Evolutionary conservation across 257 asterid species (phyloP), one percentile per base, ranked within the genome.

Genomic region (Coffea canephora): DNA sequence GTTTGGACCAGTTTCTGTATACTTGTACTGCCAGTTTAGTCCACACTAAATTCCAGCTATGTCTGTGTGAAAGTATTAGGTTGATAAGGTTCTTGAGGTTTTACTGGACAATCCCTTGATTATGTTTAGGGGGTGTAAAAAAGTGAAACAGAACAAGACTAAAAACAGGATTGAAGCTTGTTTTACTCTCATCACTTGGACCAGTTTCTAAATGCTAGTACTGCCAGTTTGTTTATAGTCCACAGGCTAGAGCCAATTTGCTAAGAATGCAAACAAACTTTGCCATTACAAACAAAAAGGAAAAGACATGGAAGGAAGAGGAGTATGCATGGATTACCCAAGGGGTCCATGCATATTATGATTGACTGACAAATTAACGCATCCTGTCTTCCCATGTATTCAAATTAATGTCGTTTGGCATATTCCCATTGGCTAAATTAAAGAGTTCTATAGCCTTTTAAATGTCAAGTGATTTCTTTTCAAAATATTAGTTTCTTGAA

Each of bases 91-190:
- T 25, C 27, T 66, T 66, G 71, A 66, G n/a, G 65, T 3, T 5
- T 5, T 23, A 66, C 31, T 66, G 15, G 45, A 27, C 43, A 66
- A 39, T 27, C 31, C 12, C 27, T 10, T 9, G 52, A 48, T 8
- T 48, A 48, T 31, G 31, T 31, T 31, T 31, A 16, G 36, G 13
- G 79, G 69, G 74, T 19, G 71, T 82, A 85, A 79, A 72, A 43
- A 31, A 52, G 71, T 74, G 19, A 0, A 46, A 36, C 43, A 39
- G 43, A 39, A 39, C 43, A 39, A 39, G 2, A 39, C 43, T 39
- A 41, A 13, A 16, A 34, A 34, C 72, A 34, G 19, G 50, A 3
- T 25, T 39, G 43, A 39, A 39, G 43, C 39, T 34, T 15, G n/a
- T 39, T 69, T 69, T 69, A 57, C 52, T 69, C 18, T 39, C 15